Evolutionary conservation across 2,329 filamentous ascomycete species (phyloP), one percentile per base, ranked within the genome.

Genomic region (Coleophoma eucalyptorum): DNA sequence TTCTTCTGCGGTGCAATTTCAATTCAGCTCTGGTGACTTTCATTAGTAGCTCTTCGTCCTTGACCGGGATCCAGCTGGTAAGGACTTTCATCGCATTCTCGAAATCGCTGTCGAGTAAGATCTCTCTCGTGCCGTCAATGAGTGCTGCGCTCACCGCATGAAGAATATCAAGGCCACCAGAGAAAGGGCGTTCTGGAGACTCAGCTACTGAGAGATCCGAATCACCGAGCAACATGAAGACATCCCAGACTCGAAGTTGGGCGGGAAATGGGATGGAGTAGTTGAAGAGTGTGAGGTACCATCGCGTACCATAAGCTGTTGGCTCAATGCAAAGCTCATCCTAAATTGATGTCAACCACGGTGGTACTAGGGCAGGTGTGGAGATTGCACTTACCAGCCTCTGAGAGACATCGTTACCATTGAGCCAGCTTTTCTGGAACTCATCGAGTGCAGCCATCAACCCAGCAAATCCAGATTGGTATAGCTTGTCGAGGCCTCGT

Each of bases 241-340:
- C 89, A 65, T 99, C 94, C 94, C 94, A 99, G 15, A 99, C 88
- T 45, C 94, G 87, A 34, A 99, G 83, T 69, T 97, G 94, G 3
- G 93, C 92, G 0, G 90, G 81, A 62, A 97, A 99, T 0, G 94
- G 94, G 47, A 99, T 89, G 15, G 90, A 95, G 64, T 97, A 87
- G 70, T 97, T 97, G 78, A 99, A 99, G 8, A 99, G 77, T 2
- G 94, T 99, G 47, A 99, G 78, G 66, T 99, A 99, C 94, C 94
- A 99, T 48, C 92, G 80, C 4, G 93, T 97, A 32, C 92, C 94
- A 65, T 97, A 99, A n/a, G 92, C 86, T 2, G 91, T 96, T 16
- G 90, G 84, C 40, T 90, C 84, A 59, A 99, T 94, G 55, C 79
- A 78, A 31, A 97, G 78, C 54, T 92, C 87, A 44, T 79, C 80